phyloP scores from a whole-genome alignment of 306 rosid species.

The Cicer arietinum region DNA sequence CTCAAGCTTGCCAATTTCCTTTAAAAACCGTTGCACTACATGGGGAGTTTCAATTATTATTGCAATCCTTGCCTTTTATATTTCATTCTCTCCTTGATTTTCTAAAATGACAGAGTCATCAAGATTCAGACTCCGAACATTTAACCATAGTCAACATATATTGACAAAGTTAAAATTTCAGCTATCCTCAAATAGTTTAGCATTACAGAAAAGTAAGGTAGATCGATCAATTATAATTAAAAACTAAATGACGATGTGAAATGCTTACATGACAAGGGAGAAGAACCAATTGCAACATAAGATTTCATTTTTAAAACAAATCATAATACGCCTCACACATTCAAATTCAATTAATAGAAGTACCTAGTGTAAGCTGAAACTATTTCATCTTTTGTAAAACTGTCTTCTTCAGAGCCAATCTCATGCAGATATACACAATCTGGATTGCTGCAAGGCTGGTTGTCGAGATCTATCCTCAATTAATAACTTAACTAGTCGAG shows the following conservation, averaged over 20 bases:
- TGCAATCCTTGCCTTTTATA: slow-evolving; percentile 27
- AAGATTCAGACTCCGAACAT: slow-evolving; percentile 22
- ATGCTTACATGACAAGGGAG: slow-evolving; percentile 25
- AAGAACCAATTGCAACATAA: slow-evolving; percentile 30
- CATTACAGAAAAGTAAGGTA: neutral
- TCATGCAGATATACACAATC: slow-evolving; percentile 97
- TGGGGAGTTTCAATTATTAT: neutral
- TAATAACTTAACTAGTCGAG: slow-evolving; percentile 24
- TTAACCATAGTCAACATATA: slow-evolving; percentile 14
- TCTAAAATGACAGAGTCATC: neutral
- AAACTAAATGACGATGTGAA: slow-evolving; percentile 6
- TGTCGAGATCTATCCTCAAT: slow-evolving; percentile 39
- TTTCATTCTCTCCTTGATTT: neutral
- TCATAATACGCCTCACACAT: neutral
- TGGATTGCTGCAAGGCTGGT: slow-evolving; percentile 95
- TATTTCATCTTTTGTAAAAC: slow-evolving; percentile 98
- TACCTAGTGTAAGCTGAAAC: slow-evolving; percentile 91
- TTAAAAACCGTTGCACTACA: neutral
- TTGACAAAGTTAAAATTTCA: slow-evolving; percentile 5
- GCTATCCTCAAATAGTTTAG: slow-evolving; percentile 10
- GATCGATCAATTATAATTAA: slow-evolving; percentile 8
- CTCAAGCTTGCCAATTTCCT: slow-evolving; percentile 19
- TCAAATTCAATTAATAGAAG: slow-evolving; percentile 24
- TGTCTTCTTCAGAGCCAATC: slow-evolving; percentile 87
- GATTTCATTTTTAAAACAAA: slow-evolving; percentile 31